Evolutionary conservation across 805 yeast genomes (phyloP).

Genomic region (Ogataea paradorogensis): DNA sequence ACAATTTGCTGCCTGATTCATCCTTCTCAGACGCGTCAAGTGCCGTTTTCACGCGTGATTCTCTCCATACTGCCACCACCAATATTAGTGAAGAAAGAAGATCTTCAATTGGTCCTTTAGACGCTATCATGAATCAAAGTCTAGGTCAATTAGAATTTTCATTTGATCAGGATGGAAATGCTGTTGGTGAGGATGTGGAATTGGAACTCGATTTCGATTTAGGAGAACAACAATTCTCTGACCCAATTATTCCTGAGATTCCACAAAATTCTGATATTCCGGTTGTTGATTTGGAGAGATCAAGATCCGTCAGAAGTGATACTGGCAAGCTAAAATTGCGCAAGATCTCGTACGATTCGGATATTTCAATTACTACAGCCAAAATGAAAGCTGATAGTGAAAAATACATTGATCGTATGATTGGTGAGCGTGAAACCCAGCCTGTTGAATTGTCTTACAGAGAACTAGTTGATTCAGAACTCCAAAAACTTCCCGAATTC

Average conservation of each 20-base stretch:
- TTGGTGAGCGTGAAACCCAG: background rate
- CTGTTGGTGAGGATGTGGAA: constrained; percentile 6
- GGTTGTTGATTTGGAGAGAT: background rate
- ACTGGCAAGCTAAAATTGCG: constrained; percentile 7
- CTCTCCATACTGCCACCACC: constrained; percentile 6
- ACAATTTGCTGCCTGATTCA: constrained; percentile 11
- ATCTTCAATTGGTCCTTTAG: constrained; percentile 4
- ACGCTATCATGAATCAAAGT: constrained; percentile 10
- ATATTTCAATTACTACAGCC: constrained; percentile 13
- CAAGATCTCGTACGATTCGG: constrained; percentile 15
- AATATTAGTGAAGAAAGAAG: constrained; percentile 2
- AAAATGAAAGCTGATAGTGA: constrained; percentile 19
- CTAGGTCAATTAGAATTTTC: constrained; percentile 14
- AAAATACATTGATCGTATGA: constrained; percentile 10
- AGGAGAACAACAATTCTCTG: constrained; percentile 8
- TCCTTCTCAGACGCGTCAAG: constrained; percentile 7
- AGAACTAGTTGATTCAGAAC: constrained; percentile 2
- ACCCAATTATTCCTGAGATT: constrained; percentile 5
- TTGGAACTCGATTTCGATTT: constrained; percentile 6
- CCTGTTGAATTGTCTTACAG: background rate
- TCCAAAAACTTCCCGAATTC: constrained; percentile 9
- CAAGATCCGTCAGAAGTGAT: background rate
- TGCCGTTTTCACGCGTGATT: constrained; percentile 12
- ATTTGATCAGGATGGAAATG: constrained; percentile 18
- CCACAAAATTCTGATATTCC: background rate